phyloP scores from a whole-genome alignment of 1,139 yeast species.

The Diutina catenulata region DNA sequence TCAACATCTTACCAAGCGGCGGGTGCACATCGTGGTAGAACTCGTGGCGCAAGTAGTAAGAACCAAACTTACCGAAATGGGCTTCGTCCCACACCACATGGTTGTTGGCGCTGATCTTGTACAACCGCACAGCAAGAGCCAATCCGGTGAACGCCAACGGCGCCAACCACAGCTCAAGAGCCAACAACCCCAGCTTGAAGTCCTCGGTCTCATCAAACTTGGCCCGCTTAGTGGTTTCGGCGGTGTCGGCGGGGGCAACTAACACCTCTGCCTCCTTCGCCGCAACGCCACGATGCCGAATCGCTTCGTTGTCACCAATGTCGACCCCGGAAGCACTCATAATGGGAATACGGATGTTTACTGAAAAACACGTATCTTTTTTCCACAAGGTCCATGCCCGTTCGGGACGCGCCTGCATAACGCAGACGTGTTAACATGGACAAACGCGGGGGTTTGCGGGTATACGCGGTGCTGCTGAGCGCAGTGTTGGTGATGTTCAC shows the following conservation, averaged over 20 bases:
- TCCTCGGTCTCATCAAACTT: constrained; percentile 21
- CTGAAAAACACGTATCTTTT: no score
- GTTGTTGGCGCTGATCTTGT: constrained; percentile 37
- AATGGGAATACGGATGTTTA: no score
- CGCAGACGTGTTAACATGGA: no score
- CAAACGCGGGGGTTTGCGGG: no score
- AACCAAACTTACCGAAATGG: constrained; percentile 88
- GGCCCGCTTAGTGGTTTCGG: constrained; percentile 13
- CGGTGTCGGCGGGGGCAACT: not conserved
- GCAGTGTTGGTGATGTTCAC: no score
- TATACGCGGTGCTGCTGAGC: no score
- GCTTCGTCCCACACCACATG: constrained; percentile 59
- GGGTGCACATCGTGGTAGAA: constrained; percentile 98
- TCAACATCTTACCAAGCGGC: constrained; percentile 94
- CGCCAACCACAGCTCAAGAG: constrained; percentile 25
- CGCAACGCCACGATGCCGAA: constrained; percentile 2
- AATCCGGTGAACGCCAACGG: constrained; percentile 17
- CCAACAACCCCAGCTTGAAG: constrained; percentile 18
- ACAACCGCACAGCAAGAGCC: constrained; percentile 40
- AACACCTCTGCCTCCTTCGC: not conserved
- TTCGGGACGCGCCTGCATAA: no score
- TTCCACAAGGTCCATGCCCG: no score
- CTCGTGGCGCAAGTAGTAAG: constrained; percentile 83
- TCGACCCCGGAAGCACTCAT: constrained; percentile 5
- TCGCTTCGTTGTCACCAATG: constrained; percentile 3